These are phyloP conservation scores for Trichoderma gamsii DNA, from an alignment of 495 filamentous ascomycete genomes.

Conservation along the genomic window DNA sequence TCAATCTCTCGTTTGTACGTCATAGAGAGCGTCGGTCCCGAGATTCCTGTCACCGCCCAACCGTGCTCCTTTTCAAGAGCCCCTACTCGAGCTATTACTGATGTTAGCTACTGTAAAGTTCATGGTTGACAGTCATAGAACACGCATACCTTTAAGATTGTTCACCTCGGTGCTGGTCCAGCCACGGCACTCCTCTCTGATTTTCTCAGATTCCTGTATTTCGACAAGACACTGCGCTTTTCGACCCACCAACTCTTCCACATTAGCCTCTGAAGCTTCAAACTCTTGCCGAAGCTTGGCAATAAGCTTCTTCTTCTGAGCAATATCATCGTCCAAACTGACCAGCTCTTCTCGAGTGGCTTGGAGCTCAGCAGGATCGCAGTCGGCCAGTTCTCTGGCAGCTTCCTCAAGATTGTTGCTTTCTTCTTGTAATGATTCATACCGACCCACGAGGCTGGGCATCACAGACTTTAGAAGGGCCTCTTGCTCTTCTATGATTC, in stretches of 20 bases:
- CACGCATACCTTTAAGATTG: slow-evolving; percentile 58
- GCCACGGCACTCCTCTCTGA: slow-evolving; percentile 80
- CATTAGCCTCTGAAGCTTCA: slow-evolving; percentile 53
- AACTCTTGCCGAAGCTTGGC: slow-evolving; percentile 57
- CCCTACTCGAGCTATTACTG: slow-evolving; percentile 53
- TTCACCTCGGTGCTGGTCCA: slow-evolving; percentile 78
- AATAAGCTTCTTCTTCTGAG: slow-evolving; percentile 58
- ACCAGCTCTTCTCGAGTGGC: slow-evolving; percentile 58
- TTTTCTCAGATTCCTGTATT: slow-evolving; percentile 75
- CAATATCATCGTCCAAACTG: slow-evolving; percentile 59
- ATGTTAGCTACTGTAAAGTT: slow-evolving; percentile 17
- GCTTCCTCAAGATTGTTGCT: slow-evolving; percentile 59
- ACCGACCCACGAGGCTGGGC: slow-evolving; percentile 55
- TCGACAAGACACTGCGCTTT: slow-evolving; percentile 64
- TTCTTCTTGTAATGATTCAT: slow-evolving; percentile 54
- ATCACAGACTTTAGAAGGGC: slow-evolving; percentile 56
- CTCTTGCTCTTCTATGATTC: slow-evolving; percentile 60
- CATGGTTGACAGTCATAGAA: neutral
- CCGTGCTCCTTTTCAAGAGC: slow-evolving; percentile 63
- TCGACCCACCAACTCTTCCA: slow-evolving; percentile 53
- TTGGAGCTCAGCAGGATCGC: slow-evolving; percentile 71
- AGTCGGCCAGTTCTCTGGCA: slow-evolving; percentile 69
- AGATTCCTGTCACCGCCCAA: slow-evolving; percentile 69
- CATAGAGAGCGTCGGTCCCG: slow-evolving; percentile 61
- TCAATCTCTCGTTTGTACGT: slow-evolving; percentile 72